A percentile compares a stretch with the other conserved stretches of the same genome.
phyloP scores from a whole-genome alignment of 1,139 yeast genomes.

The Geotrichum citri-aurantii region DNA sequence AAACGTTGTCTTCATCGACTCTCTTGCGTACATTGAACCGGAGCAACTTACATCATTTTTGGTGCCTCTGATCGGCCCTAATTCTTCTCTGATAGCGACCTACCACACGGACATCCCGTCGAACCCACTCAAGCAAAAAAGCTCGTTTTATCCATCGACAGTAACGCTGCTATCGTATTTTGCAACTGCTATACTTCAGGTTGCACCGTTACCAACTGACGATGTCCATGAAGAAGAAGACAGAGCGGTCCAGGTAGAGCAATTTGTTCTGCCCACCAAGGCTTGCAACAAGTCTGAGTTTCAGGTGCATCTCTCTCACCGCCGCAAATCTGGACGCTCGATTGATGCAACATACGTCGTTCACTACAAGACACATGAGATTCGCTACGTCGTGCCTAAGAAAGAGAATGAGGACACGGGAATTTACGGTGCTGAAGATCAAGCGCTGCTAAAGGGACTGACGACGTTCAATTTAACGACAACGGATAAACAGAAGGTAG shows the following conservation, averaged over 20 bases:
- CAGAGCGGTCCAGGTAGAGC: constrained; percentile 41
- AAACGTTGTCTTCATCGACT: constrained; percentile 51
- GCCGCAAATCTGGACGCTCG: constrained; percentile 82
- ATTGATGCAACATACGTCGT: constrained; percentile 51
- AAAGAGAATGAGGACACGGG: constrained; percentile 34
- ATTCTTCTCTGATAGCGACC: constrained; percentile 51
- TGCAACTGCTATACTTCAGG: constrained; percentile 65
- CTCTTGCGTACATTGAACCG: constrained; percentile 54
- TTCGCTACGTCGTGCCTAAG: constrained; percentile 40
- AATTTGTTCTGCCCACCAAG: constrained; percentile 46
- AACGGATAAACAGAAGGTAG: constrained; percentile 64
- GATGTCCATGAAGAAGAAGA: constrained; percentile 44
- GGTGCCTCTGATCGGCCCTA: constrained; percentile 50
- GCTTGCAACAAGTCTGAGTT: constrained; percentile 45
- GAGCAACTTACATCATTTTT: constrained; percentile 50
- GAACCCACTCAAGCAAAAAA: constrained; percentile 6
- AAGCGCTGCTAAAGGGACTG: constrained; percentile 54
- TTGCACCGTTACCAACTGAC: constrained; percentile 40
- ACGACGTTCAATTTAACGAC: constrained; percentile 85
- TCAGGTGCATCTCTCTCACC: constrained; percentile 51
- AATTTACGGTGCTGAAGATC: constrained; percentile 8
- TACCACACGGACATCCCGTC: constrained; percentile 41
- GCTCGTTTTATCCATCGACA: constrained; percentile 47
- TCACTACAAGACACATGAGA: constrained; percentile 47
- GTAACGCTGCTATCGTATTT: constrained; percentile 51